phyloP scores from a whole-genome alignment of 2,329 filamentous ascomycete genomes.

The Rutstroemia sp. region DNA sequence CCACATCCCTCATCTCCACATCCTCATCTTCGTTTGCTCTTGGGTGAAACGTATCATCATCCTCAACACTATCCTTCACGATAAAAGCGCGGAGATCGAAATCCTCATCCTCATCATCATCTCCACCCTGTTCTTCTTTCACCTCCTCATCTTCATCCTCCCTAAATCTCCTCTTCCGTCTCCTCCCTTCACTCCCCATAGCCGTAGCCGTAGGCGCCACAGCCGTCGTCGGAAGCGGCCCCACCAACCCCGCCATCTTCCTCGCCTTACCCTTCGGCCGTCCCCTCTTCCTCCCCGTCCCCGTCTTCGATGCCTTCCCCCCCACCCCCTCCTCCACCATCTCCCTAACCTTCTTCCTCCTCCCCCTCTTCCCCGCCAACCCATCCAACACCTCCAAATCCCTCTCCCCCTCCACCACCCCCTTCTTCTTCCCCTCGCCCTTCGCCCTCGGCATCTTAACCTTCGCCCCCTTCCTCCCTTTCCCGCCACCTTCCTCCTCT shows the following conservation, averaged over 20 bases:
- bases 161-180: too few species aligned
- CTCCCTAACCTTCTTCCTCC: conserved; percentile 3
- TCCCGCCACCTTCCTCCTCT: neutral
- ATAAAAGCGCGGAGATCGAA: neutral
- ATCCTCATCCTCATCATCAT: neutral
- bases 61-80: neutral
- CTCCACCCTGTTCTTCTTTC: neutral
- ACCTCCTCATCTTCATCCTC: neutral
- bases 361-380: conserved; percentile 9
- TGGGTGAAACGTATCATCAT: neutral
- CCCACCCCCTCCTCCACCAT: neutral
- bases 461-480: neutral
- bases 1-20: neutral
- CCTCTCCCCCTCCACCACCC: conserved; percentile 18
- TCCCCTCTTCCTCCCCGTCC: conserved; percentile 4
- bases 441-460: conserved; percentile 11
- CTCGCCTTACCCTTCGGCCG: conserved; percentile 8
- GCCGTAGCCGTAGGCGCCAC: neutral
- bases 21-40: neutral
- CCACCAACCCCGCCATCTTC: conserved; percentile 6
- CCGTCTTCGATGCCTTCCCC: conserved; percentile 7
- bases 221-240: too few species aligned
- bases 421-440: conserved; percentile 15
- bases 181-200: too few species aligned
- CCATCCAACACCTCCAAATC: conserved; percentile 21